Percentiles rank a stretch among this genome's conserved stretches.
These are phyloP conservation scores for Hippophae tibetana DNA, from an alignment of 306 rosid genomes.

Conservation along the genomic window DNA sequence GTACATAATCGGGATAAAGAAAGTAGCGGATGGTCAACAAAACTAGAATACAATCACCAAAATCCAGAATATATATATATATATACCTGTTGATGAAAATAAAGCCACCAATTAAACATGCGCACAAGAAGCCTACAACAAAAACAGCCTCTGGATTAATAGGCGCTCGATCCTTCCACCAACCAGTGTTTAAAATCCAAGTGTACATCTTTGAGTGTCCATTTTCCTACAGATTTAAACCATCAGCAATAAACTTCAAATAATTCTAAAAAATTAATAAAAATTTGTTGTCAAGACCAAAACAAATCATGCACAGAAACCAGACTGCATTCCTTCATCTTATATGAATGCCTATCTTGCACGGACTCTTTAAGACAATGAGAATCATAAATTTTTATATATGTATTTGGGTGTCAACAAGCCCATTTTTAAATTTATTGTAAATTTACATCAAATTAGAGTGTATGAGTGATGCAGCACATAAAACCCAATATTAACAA, in stretches of 20 bases:
- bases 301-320: background rate
- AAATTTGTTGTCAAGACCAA: background rate
- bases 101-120: slow-evolving; percentile 55
- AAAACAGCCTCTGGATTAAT: slow-evolving; percentile 71
- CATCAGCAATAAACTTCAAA: slow-evolving; percentile 5
- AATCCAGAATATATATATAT: background rate
- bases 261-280: background rate
- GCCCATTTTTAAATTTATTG: no score
- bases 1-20: no score
- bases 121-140: slow-evolving; percentile 45
- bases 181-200: slow-evolving; percentile 92
- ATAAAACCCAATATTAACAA: no score
- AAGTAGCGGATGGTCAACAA: background rate
- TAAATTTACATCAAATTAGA: no score
- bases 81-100: slow-evolving; percentile 65
- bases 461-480: no score
- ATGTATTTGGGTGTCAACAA: no score
- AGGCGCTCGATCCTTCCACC: slow-evolving; percentile 82
- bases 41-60: background rate
- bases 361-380: no score
- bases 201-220: slow-evolving; percentile 66
- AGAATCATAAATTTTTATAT: no score
- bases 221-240: slow-evolving; percentile 51
- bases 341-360: background rate
- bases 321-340: background rate